phyloP scores from a whole-genome alignment of 371 early-diverging fungal species.

The Mucor mucedo region DNA sequence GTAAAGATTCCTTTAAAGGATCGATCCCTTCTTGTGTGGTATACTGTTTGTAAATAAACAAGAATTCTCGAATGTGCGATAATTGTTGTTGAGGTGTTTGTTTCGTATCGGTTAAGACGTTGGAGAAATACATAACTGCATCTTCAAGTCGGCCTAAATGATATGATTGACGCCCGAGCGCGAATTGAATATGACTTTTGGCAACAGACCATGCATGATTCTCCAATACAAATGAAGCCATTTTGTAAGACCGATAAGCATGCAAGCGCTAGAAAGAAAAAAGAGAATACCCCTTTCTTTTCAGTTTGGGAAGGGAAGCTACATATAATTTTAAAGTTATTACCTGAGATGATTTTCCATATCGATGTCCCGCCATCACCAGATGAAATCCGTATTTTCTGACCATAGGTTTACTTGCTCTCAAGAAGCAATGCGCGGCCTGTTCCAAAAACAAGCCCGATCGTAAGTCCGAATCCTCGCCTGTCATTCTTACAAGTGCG shows the following conservation, averaged over 20 bases:
- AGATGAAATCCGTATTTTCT: conserved; percentile 90
- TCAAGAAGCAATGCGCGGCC: conserved; percentile 81
- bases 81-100: conserved; percentile 75
- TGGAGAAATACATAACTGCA: conserved; percentile 65
- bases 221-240: conserved; percentile 68
- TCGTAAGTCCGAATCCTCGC: conserved; percentile 76
- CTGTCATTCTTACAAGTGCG: conserved; percentile 73
- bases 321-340: neutral
- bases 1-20: conserved; percentile 46
- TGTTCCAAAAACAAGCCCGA: conserved; percentile 88
- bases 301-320: neutral
- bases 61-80: conserved; percentile 77
- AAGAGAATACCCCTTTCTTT: neutral
- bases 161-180: conserved; percentile 79
- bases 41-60: conserved; percentile 77
- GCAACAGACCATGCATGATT: conserved; percentile 77
- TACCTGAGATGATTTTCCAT: conserved; percentile 65
- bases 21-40: conserved; percentile 38
- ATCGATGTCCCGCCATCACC: conserved; percentile 87
- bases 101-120: conserved; percentile 67
- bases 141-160: conserved; percentile 64
- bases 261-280: conserved; percentile 56
- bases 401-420: conserved; percentile 61
- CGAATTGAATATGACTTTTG: conserved; percentile 86
- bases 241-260: conserved; percentile 75